phyloP scores from a whole-genome alignment of 202 grass and related monocot genomes.

The Bolboschoenoplectus hybrid region DNA sequence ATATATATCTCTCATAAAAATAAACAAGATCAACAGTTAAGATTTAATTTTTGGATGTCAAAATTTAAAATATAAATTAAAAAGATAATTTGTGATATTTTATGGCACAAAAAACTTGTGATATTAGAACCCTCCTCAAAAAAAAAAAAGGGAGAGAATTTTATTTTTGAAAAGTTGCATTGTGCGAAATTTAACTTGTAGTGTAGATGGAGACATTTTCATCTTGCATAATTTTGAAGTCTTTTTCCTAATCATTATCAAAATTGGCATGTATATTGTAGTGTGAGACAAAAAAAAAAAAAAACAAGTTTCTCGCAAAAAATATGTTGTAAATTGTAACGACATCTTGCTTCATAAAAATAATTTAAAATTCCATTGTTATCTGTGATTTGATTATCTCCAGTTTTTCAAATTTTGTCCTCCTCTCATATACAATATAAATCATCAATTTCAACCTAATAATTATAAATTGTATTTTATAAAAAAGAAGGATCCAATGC shows the following conservation, averaged over 20 bases:
- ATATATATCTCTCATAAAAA: no score
- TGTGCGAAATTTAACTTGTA: not conserved
- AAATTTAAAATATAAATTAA: no score
- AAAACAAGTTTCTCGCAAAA: no score
- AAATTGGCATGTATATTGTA: not conserved
- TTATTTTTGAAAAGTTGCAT: not conserved
- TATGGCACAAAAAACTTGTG: no score
- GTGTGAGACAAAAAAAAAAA: no score
- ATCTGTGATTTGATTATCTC: not conserved
- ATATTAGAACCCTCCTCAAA: not conserved
- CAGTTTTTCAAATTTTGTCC: not conserved
- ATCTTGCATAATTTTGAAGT: not conserved
- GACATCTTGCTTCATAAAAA: no score
- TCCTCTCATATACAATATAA: not conserved
- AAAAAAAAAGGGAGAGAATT: not conserved
- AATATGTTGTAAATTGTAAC: no score
- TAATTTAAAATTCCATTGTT: no score
- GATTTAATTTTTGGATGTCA: no score
- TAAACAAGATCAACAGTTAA: no score
- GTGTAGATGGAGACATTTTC: not conserved
- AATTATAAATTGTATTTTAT: not conserved
- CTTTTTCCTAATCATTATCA: not conserved
- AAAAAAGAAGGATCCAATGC: not conserved
- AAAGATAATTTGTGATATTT: no score
- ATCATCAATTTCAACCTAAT: not conserved